Conservation (phyloP, 495 filamentous ascomycete genomes). For the Penicillium tannophilum region DNA sequence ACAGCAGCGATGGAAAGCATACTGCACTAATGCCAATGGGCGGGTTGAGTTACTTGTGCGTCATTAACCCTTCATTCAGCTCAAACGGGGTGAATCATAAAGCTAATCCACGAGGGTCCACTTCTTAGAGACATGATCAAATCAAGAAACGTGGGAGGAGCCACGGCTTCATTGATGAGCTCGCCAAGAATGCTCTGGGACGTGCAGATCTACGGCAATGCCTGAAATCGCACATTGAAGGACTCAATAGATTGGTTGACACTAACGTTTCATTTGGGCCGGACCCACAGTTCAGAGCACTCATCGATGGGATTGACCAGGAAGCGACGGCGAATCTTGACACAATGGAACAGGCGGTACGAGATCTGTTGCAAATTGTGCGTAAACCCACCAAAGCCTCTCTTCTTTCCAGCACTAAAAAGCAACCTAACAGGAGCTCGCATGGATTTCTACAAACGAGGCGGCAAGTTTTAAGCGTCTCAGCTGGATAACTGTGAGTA, state of each 20-base stretch:
- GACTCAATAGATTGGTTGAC: neutral
- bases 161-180: neutral
- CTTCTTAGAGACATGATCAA: neutral
- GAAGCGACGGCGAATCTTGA: no score
- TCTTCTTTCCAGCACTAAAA: neutral
- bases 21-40: no score
- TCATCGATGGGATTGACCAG: no score
- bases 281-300: no score
- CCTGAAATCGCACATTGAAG: slow-evolving; percentile 1
- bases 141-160: neutral
- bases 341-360: no score
- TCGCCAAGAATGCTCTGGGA: neutral
- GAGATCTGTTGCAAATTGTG: no score
- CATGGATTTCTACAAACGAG: slow-evolving; percentile 1
- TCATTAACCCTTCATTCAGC: no score
- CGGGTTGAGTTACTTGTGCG: no score
- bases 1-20: no score
- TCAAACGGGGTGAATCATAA: no score
- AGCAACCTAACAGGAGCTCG: neutral
- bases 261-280: neutral
- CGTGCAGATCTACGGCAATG: slow-evolving; percentile 1
- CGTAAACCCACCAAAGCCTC: no score
- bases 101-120: neutral
- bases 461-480: slow-evolving; percentile 3
- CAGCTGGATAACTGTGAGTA: neutral